Percentiles rank a stretch among this genome's conserved stretches.
Evolutionary conservation across 164 flowering plant species (phyloP).

Genomic region (Stephania yunnanensis): DNA sequence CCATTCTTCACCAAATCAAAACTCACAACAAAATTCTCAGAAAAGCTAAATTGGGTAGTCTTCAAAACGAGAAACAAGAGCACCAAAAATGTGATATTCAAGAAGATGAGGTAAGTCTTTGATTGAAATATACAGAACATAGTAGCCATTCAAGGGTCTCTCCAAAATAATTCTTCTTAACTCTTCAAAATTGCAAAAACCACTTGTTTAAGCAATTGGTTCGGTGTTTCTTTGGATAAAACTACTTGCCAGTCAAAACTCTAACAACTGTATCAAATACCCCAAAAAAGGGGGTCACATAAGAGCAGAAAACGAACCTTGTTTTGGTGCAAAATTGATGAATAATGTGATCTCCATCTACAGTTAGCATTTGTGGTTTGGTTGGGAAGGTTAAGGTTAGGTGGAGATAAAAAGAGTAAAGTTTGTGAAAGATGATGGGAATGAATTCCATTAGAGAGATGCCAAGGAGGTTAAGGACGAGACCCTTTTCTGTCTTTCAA

Average conservation of each 20-base stretch:
- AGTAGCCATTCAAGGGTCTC: constrained; percentile 13
- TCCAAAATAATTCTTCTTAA: background rate
- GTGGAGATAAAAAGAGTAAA: background rate
- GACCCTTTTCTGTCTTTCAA: background rate
- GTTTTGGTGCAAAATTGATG: background rate
- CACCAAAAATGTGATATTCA: constrained; percentile 20
- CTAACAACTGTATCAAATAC: background rate
- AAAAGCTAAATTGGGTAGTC: background rate
- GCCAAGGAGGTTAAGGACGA: background rate
- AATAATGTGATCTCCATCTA: background rate
- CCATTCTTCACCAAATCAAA: background rate
- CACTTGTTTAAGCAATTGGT: background rate
- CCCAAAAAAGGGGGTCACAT: background rate
- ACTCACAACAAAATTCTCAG: background rate
- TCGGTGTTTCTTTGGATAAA: background rate
- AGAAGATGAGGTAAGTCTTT: constrained; percentile 11
- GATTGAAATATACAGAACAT: background rate
- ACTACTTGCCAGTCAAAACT: background rate
- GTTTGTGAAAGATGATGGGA: background rate
- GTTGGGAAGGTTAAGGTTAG: background rate
- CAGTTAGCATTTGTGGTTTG: background rate
- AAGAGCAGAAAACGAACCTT: constrained; percentile 1
- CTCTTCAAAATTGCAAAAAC: background rate
- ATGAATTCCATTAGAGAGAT: background rate
- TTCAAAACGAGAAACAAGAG: constrained; percentile 9